phyloP scores from a whole-genome alignment of 2,329 filamentous ascomycete genomes.

The Aspergillus brunneoviolaceus region DNA sequence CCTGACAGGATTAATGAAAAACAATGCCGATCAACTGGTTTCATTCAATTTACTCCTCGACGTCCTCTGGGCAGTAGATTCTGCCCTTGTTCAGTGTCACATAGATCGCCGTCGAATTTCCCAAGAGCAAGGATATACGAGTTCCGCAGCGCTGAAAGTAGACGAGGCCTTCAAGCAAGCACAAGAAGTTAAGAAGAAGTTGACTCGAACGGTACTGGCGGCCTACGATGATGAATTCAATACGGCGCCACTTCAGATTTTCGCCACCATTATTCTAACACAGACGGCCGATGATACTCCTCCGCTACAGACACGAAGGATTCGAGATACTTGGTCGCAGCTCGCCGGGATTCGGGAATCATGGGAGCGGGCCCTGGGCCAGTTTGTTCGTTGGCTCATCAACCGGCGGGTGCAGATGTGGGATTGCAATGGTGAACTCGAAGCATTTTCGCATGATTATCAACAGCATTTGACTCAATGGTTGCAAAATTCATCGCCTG shows the following conservation, averaged over 20 bases:
- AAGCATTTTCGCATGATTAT: slow-evolving; percentile 25
- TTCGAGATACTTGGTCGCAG: slow-evolving; percentile 21
- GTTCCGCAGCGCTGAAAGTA: slow-evolving; percentile 13
- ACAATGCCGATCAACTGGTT: slow-evolving; percentile 28
- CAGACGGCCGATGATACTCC: slow-evolving; percentile 19
- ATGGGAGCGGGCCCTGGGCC: slow-evolving; percentile 18
- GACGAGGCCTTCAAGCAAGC: slow-evolving; percentile 21
- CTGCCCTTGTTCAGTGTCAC: slow-evolving; percentile 34
- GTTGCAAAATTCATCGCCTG: slow-evolving; percentile 23
- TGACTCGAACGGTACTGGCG: slow-evolving; percentile 22
- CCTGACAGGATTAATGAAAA: slow-evolving; percentile 17
- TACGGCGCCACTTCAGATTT: slow-evolving; percentile 19
- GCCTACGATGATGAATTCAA: slow-evolving; percentile 24
- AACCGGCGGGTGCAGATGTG: slow-evolving; percentile 28
- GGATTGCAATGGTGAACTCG: slow-evolving; percentile 28
- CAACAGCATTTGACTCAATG: slow-evolving; percentile 32
- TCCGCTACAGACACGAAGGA: slow-evolving; percentile 21
- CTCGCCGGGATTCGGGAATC: slow-evolving; percentile 17
- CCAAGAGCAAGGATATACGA: slow-evolving; percentile 22
- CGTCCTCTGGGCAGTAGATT: slow-evolving; percentile 36
- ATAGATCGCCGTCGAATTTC: slow-evolving; percentile 31
- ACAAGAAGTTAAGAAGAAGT: slow-evolving; percentile 20
- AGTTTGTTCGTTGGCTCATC: slow-evolving; percentile 27
- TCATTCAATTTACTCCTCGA: slow-evolving; percentile 37
- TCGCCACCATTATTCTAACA: slow-evolving; percentile 22